Evolutionary conservation across 805 yeast genomes (phyloP).

Genomic region (baker's yeast (Saccharomyces cerevisiae)): DNA sequence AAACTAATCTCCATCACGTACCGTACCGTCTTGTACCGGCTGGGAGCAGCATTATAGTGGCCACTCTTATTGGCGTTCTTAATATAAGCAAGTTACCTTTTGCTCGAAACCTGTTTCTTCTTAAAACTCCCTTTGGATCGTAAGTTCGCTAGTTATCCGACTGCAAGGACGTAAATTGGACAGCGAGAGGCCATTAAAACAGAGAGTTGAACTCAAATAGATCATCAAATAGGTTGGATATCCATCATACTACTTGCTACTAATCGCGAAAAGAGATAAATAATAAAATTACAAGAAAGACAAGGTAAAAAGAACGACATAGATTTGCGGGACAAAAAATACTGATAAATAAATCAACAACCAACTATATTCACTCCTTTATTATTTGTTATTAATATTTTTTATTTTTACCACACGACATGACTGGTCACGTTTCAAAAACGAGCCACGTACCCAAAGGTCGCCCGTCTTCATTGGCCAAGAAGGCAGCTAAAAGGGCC

Average conservation of each 20-base stretch:
- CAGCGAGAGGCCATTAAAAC: not conserved
- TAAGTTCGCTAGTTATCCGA: not conserved
- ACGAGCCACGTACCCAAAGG: conserved; percentile 2
- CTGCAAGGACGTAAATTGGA: not conserved
- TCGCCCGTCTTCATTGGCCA: conserved; percentile 15
- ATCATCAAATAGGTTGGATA: not conserved
- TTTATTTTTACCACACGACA: conserved; percentile 4
- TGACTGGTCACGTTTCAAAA: conserved; percentile 4
- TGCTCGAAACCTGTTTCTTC: not conserved
- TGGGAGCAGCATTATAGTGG: not conserved
- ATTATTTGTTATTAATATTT: not conserved
- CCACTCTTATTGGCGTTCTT: not conserved
- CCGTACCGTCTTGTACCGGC: not conserved
- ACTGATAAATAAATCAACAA: not conserved
- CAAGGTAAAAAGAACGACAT: not conserved
- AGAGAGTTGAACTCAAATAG: not conserved
- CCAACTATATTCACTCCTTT: conserved; percentile 21
- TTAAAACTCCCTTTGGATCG: not conserved
- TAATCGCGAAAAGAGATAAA: not conserved
- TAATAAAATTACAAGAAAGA: not conserved
- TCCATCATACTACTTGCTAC: not conserved
- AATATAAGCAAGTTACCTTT: not conserved
- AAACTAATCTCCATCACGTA: not conserved
- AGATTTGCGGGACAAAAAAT: not conserved
- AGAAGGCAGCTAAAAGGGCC: conserved; percentile 24